Conservation (phyloP, 169 alveolate genomes). For the Plasmodium reichenowi region DNA sequence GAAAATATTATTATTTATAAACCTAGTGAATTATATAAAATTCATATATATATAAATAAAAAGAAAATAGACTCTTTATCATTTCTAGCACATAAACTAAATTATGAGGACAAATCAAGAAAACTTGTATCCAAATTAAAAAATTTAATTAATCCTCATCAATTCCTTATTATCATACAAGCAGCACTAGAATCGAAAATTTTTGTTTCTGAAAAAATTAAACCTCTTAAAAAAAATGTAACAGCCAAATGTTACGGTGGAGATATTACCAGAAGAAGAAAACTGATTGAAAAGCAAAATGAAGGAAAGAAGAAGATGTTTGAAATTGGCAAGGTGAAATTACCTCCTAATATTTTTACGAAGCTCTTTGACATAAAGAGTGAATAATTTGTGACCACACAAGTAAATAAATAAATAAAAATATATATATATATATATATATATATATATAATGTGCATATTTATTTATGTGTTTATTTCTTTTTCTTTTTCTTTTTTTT, state of each 20-base stretch:
- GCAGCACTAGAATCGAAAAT: constrained; percentile 92
- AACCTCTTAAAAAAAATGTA: constrained; percentile 93
- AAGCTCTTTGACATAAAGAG: constrained; percentile 45
- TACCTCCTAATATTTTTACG: constrained; percentile 58
- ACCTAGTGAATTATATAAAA: constrained; percentile 86
- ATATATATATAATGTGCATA: not conserved
- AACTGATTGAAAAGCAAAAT: constrained; percentile 93
- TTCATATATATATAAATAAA: constrained; percentile 88
- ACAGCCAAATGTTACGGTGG: constrained; percentile 96
- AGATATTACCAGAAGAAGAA: constrained; percentile 93
- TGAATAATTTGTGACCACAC: not conserved
- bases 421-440: not conserved
- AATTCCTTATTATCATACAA: constrained; percentile 91
- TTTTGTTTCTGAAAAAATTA: constrained; percentile 90
- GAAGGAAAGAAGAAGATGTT: constrained; percentile 88
- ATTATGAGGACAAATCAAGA: constrained; percentile 84
- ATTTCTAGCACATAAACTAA: constrained; percentile 85
- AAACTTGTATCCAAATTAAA: constrained; percentile 86
- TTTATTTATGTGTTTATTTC: no score
- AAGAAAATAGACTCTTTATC: constrained; percentile 92
- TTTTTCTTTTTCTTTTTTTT: no score
- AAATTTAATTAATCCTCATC: constrained; percentile 91
- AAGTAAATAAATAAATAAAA: not conserved
- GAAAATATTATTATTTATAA: constrained; percentile 84
- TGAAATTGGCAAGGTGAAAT: constrained; percentile 85